A percentile compares a stretch with the other conserved stretches of the same genome.
Conservation (phyloP, 108 stramenopile species). For the Pseudonitzschia delicatissima region DNA sequence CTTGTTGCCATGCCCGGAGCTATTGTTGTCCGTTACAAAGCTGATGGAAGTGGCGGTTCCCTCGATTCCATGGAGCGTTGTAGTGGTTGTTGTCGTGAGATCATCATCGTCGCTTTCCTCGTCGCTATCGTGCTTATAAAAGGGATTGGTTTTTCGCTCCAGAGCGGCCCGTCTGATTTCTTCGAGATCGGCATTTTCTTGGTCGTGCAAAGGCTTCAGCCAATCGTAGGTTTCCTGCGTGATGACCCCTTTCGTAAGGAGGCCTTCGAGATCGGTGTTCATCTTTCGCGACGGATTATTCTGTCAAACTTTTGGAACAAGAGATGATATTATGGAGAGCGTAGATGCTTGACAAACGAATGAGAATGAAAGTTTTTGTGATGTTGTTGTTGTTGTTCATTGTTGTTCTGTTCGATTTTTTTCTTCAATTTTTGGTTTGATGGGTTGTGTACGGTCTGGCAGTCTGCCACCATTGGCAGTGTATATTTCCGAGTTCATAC, state of each 20-base stretch:
- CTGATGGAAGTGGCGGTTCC: not conserved
- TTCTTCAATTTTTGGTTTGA: no score
- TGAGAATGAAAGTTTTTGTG: no score
- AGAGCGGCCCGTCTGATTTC: constrained; percentile 3
- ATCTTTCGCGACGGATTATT: no score
- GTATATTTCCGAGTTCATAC: no score
- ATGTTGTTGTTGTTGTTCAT: no score
- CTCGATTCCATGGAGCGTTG: not conserved
- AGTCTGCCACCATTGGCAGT: no score
- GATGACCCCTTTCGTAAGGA: constrained; percentile 3
- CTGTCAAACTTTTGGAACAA: not conserved
- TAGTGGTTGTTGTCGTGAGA: not conserved
- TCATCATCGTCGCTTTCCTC: not conserved
- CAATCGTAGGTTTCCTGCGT: constrained; percentile 16
- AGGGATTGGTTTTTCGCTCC: not conserved
- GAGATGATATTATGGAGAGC: not conserved
- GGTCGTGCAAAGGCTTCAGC: constrained; percentile 19
- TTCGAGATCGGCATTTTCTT: constrained; percentile 7
- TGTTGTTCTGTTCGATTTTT: no score
- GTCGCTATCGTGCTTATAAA: not conserved
- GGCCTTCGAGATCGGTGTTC: constrained; percentile 10
- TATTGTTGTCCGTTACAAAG: constrained; percentile 7
- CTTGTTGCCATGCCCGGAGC: constrained; percentile 25
- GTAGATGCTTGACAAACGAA: no score
- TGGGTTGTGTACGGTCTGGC: no score